Base-by-base conservation (phyloP, 352 stramenopile genomes). In the Phytopythium sindhum region DNA sequence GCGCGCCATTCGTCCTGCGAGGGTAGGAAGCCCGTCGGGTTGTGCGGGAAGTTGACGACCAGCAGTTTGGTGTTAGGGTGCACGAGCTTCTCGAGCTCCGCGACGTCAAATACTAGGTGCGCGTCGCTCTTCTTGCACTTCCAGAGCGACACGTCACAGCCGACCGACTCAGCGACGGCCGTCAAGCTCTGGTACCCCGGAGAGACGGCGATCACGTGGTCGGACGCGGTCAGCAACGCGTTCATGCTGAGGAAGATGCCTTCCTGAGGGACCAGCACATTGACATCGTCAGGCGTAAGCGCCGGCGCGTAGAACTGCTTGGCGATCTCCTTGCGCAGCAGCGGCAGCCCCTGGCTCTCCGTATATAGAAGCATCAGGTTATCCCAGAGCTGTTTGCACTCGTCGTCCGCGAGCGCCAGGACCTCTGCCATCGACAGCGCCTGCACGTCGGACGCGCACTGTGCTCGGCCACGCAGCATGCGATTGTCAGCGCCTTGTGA, bases 41-140 rank as follows among this genome's bases (percentile, higher is more conserved):
- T 92, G 68, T 92, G 83, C 9, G 83, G 83, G 52, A 93, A 93
- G 72, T 92, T 91, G 51, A 91, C 64, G 2, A 90, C 65, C 8
- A 92, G 56, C 26, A 91, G 57, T 68, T 91, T 93, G 4, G 78
- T 86, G 53, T 75, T 77, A 21, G 61, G 58, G 12, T 59, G 63
- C 19, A 90, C 61, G 4, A 89, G 61, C 14, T 26, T 17, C 24
- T 72, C 60, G 24, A 92, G 66, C 14, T 78, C 67, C 28, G 66
- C 50, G 37, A 88, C 60, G 57, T 78, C 59, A 47, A 91, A 86
- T 14, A 55, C 48, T 19, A 70, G 73, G 19, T 45, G 41, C 4
- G 41, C 37, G 33, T 81, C 69, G 17, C 39, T 58, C 0, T 29
- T 15, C 29, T 65, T 63, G 60, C 62, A 69, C 2, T 65, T 66